Conservation (phyloP, 2,329 filamentous ascomycete species). For the Fusarium sarcochroum region DNA sequence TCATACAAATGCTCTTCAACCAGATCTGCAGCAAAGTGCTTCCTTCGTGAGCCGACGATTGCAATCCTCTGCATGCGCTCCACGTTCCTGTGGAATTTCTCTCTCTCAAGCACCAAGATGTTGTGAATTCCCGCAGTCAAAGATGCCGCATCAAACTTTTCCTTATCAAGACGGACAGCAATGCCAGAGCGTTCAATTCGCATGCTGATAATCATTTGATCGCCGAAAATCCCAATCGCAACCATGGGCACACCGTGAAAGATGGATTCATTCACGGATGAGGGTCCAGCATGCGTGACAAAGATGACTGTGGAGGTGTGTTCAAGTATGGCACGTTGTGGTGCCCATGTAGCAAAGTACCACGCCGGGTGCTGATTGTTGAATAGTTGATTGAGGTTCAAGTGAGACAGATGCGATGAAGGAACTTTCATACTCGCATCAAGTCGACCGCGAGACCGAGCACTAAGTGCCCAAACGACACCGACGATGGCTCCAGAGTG, state of each 20-base stretch:
- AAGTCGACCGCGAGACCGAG: background rate
- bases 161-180: constrained; percentile 5
- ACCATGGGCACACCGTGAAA: constrained; percentile 13
- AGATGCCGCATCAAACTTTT: background rate
- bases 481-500: background rate
- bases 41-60: background rate
- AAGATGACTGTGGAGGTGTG: constrained; percentile 2
- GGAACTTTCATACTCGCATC: background rate
- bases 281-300: constrained; percentile 4
- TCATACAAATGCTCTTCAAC: constrained; percentile 11
- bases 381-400: background rate
- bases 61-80: constrained; percentile 10
- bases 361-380: background rate
- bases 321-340: constrained; percentile 4
- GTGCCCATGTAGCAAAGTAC: constrained; percentile 7
- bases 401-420: background rate
- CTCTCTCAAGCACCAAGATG: background rate
- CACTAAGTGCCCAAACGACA: constrained; percentile 7
- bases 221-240: constrained; percentile 9
- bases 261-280: constrained; percentile 13
- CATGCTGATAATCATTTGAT: constrained; percentile 2
- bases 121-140: background rate
- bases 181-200: constrained; percentile 5
- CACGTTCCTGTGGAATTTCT: background rate
- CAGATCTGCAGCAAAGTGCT: background rate